A percentile compares a stretch with the other conserved stretches of the same genome.
Conservation (phyloP, 2,329 filamentous ascomycete genomes). For the Emericellopsis atlantica region DNA sequence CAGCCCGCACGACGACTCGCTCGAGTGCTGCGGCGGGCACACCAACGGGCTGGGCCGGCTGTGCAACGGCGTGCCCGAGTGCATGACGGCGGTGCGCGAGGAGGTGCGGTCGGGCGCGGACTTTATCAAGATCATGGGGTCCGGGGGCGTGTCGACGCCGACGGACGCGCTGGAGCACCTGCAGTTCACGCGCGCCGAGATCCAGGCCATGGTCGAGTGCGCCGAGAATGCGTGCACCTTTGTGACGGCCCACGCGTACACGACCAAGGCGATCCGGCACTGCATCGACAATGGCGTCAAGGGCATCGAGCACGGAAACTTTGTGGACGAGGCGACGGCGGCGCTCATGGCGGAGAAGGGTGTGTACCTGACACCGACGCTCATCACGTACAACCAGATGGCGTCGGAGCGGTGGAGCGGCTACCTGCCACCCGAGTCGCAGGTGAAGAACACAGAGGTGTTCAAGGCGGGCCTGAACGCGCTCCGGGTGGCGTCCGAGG, state of each 20-base stretch:
- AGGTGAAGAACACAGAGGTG: slow-evolving; percentile 37
- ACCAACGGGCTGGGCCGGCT: slow-evolving; percentile 23
- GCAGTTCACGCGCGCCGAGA: slow-evolving; percentile 45
- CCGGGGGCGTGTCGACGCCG: slow-evolving; percentile 42
- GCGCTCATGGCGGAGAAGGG: slow-evolving; percentile 33
- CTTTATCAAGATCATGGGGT: slow-evolving; percentile 50
- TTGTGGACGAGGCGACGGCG: slow-evolving; percentile 28
- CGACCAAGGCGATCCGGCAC: slow-evolving; percentile 37
- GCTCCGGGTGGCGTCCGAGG: slow-evolving; percentile 33
- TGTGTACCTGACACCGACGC: slow-evolving; percentile 39
- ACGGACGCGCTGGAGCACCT: slow-evolving; percentile 39
- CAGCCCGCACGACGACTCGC: slow-evolving; percentile 16
- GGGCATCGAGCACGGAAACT: slow-evolving; percentile 36
- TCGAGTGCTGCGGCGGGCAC: slow-evolving; percentile 27
- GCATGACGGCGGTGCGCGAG: slow-evolving; percentile 36
- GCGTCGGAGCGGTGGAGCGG: slow-evolving; percentile 24
- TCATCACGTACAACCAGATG: slow-evolving; percentile 38
- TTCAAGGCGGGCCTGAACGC: slow-evolving; percentile 30
- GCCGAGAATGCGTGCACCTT: slow-evolving; percentile 35
- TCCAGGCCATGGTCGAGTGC: slow-evolving; percentile 37
- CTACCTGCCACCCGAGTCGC: slow-evolving; percentile 29
- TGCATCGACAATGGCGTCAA: slow-evolving; percentile 40
- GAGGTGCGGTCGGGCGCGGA: slow-evolving; percentile 43
- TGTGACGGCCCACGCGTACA: slow-evolving; percentile 47
- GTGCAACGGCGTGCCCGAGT: slow-evolving; percentile 41